Percentiles rank a stretch among this genome's conserved stretches.
These are phyloP conservation scores for Stevia rebaudiana DNA, from an alignment of 140 eudicot species.

Conservation along the genomic window DNA sequence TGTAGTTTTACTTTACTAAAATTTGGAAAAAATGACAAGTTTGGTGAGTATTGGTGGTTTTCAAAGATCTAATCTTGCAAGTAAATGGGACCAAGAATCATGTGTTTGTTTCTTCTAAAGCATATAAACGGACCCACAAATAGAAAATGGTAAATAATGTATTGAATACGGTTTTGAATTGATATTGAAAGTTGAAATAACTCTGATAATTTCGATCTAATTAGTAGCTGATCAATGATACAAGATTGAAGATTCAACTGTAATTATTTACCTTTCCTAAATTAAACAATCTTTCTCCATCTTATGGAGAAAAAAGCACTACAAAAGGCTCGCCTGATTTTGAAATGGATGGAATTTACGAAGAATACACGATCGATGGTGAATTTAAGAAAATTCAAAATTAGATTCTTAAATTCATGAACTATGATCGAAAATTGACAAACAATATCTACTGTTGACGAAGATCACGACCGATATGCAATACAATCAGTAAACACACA, in stretches of 20 bases:
- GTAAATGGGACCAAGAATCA: background rate
- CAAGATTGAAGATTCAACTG: too few species aligned
- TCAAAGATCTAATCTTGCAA: background rate
- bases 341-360: background rate
- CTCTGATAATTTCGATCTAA: too few species aligned
- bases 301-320: background rate
- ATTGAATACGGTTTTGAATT: background rate
- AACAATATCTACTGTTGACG: background rate
- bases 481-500: slow-evolving; percentile 3
- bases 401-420: background rate
- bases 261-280: too few species aligned
- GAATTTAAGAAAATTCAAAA: background rate
- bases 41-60: background rate
- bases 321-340: background rate
- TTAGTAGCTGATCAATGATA: too few species aligned
- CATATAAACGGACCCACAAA: background rate
- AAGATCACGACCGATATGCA: background rate
- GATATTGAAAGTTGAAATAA: too few species aligned
- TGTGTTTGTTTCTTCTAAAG: background rate
- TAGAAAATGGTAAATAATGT: background rate
- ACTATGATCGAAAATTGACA: background rate
- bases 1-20: background rate
- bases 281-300: background rate
- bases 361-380: background rate
- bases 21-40: slow-evolving; percentile 1